These are phyloP conservation scores for Gaeumannomyces sp. DNA, from an alignment of 2,329 filamentous ascomycete genomes.

Conservation along the genomic window DNA sequence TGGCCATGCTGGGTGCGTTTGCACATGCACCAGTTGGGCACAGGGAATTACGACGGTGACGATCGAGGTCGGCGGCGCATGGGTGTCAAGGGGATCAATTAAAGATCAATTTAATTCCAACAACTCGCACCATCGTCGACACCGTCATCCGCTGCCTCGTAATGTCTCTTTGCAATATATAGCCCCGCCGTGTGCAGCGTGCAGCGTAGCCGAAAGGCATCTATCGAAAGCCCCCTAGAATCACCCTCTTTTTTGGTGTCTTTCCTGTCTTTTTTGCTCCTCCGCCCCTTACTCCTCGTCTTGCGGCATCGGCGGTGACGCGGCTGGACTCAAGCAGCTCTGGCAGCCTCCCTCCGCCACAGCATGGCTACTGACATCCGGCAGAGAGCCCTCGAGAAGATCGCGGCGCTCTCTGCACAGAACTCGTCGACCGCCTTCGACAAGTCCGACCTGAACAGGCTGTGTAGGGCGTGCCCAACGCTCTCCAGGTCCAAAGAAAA, in stretches of 20 bases:
- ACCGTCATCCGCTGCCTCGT: background rate
- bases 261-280: background rate
- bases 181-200: background rate
- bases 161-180: background rate
- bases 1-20: background rate
- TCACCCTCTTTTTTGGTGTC: background rate
- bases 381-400: conserved; percentile 57
- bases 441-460: conserved; percentile 55
- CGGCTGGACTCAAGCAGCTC: background rate
- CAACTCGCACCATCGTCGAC: background rate
- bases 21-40: background rate
- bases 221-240: background rate
- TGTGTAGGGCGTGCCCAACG: conserved; percentile 52
- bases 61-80: background rate
- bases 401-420: conserved; percentile 55
- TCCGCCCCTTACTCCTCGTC: background rate
- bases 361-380: conserved; percentile 45
- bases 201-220: background rate
- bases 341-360: background rate
- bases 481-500: conserved; percentile 42
- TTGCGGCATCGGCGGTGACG: background rate
- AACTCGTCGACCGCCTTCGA: conserved; percentile 49
- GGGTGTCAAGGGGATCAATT: background rate
- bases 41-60: background rate
- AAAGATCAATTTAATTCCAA: background rate